Conservation (phyloP, 2,329 filamentous ascomycete species). For the Tolypocladium pustulatum region DNA sequence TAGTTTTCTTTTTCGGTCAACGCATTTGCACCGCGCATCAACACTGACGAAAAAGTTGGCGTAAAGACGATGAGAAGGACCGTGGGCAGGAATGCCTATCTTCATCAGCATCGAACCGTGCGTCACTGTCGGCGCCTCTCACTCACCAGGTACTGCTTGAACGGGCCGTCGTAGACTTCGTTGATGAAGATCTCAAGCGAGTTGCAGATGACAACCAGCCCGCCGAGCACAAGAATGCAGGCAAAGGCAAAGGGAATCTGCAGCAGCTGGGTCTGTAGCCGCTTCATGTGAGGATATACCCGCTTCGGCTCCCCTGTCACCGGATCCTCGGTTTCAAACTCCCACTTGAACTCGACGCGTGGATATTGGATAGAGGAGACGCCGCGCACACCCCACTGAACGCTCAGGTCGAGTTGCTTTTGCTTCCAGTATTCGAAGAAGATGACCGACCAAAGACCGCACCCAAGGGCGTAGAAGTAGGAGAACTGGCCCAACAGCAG, state of each 20-base stretch:
- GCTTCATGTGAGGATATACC: conserved; percentile 65
- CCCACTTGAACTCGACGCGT: conserved; percentile 67
- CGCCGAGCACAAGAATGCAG: conserved; percentile 63
- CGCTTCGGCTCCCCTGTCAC: conserved; percentile 71
- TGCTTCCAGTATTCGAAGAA: conserved; percentile 97
- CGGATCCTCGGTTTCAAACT: conserved; percentile 65
- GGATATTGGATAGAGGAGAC: conserved; percentile 74
- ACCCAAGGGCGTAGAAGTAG: conserved; percentile 65
- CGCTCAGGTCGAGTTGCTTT: conserved; percentile 74
- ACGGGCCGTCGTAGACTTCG: conserved; percentile 81
- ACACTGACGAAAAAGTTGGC: conserved; percentile 63
- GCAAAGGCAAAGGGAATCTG: conserved; percentile 76
- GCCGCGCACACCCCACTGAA: conserved; percentile 81
- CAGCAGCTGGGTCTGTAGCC: conserved; percentile 65
- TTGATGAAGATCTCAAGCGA: conserved; percentile 92
- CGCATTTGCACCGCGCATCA: conserved; percentile 66
- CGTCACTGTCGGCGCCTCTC: background rate
- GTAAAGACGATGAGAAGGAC: conserved; percentile 73
- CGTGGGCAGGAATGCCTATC: conserved; percentile 77
- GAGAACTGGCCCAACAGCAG: conserved; percentile 79
- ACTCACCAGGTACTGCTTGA: conserved; percentile 72
- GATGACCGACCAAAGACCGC: conserved; percentile 75
- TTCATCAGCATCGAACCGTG: conserved; percentile 6
- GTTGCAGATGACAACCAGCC: conserved; percentile 77
- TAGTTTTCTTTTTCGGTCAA: conserved; percentile 87